phyloP scores from a whole-genome alignment of 495 filamentous ascomycete genomes.

The Bombardia bombarda region DNA sequence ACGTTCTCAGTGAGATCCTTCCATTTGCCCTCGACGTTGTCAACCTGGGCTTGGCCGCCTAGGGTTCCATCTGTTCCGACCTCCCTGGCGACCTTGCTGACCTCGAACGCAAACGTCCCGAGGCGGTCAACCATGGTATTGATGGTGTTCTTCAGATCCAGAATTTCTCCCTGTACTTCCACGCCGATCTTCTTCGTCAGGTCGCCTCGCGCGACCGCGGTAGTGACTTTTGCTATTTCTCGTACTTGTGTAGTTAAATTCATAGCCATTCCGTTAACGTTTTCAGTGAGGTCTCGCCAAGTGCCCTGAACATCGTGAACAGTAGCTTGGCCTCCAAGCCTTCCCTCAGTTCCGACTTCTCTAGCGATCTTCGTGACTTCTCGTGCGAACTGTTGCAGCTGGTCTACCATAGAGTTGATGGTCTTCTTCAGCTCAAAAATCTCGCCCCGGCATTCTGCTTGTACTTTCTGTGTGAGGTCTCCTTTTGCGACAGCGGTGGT shows the following conservation, averaged over 20 bases:
- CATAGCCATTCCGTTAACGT: constrained; percentile 98
- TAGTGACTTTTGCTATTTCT: constrained; percentile 97
- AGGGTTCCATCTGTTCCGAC: constrained; percentile 96
- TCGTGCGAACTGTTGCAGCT: constrained; percentile 90
- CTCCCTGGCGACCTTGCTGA: constrained; percentile 96
- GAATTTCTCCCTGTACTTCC: constrained; percentile 92
- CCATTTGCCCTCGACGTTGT: constrained; percentile 98
- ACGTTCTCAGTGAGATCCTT: constrained; percentile 96
- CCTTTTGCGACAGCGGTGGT: constrained; percentile 97
- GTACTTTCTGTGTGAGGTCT: constrained; percentile 94
- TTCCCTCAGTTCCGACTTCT: constrained; percentile 94
- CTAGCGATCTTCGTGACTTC: constrained; percentile 97
- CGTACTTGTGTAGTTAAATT: constrained; percentile 97
- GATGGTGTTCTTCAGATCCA: constrained; percentile 93
- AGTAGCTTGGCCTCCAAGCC: constrained; percentile 90
- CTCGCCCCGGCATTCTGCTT: constrained; percentile 93
- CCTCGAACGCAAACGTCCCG: constrained; percentile 94
- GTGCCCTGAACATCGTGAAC: constrained; percentile 97
- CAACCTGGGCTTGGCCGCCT: constrained; percentile 91
- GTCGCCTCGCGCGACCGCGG: constrained; percentile 90
- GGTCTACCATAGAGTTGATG: constrained; percentile 99
- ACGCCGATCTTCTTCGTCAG: constrained; percentile 93
- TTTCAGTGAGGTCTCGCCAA: constrained; percentile 94
- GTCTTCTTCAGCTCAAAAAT: constrained; percentile 93
- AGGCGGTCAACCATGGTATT: constrained; percentile 99